phyloP scores from a whole-genome alignment of 2,329 filamentous ascomycete genomes.

The Escovopsis sp. region DNA sequence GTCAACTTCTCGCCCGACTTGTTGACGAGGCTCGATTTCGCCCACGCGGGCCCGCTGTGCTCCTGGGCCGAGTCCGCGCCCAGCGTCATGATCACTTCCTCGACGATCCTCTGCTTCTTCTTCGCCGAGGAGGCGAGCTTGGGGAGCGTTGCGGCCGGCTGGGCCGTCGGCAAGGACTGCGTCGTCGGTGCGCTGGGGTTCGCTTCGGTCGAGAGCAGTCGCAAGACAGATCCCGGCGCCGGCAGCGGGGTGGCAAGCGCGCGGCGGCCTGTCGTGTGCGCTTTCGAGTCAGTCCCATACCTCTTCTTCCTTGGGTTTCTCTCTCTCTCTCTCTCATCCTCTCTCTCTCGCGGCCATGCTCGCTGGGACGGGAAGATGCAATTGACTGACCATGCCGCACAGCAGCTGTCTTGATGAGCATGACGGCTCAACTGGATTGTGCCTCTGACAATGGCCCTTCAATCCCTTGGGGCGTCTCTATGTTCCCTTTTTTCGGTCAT shows the following conservation, averaged over 20 bases:
- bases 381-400: slow-evolving; percentile 37
- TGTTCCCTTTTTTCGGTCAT: neutral
- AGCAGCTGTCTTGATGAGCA: slow-evolving; percentile 41
- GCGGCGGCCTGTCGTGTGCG: slow-evolving; percentile 31
- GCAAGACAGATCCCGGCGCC: slow-evolving; percentile 13
- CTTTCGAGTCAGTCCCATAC: neutral
- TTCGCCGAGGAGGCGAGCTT: slow-evolving; percentile 13
- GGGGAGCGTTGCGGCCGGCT: slow-evolving; percentile 8
- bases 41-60: slow-evolving; percentile 20
- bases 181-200: slow-evolving; percentile 6
- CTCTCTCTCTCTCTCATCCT: too few species aligned
- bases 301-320: too few species aligned
- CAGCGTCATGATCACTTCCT: slow-evolving; percentile 20
- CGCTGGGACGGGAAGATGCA: neutral
- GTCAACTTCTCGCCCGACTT: slow-evolving; percentile 22
- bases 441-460: slow-evolving; percentile 2
- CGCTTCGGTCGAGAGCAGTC: slow-evolving; percentile 19
- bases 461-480: too few species aligned
- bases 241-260: slow-evolving; percentile 31
- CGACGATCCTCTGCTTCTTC: slow-evolving; percentile 21
- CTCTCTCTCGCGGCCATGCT: too few species aligned
- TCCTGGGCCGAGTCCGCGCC: slow-evolving; percentile 20
- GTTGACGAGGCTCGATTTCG: slow-evolving; percentile 16
- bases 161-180: slow-evolving; percentile 11
- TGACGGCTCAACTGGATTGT: slow-evolving; percentile 18